A percentile compares a stretch with the other conserved stretches of the same genome.
Conservation (phyloP, 306 rosid species). For the Castanea sativa region DNA sequence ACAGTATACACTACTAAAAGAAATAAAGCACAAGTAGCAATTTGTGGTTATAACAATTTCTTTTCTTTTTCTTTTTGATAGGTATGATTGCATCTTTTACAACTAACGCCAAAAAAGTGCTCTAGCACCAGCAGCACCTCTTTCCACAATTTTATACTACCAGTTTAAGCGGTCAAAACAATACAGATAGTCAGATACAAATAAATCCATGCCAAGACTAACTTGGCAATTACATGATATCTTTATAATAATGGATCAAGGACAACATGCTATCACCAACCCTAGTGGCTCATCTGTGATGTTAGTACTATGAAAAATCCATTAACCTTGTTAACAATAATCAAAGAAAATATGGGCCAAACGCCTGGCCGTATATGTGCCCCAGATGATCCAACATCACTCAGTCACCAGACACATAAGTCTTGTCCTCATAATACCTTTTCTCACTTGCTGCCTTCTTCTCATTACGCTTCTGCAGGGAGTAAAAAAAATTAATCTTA, state of each 20-base stretch:
- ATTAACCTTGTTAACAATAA: background rate
- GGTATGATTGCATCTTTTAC: background rate
- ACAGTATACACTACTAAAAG: too few relatives aligned
- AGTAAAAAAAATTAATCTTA: background rate
- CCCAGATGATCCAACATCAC: slow-evolving; percentile 14
- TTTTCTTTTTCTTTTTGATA: too few relatives aligned
- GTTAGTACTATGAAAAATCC: slow-evolving; percentile 10
- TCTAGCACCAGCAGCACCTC: background rate
- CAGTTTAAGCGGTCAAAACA: background rate
- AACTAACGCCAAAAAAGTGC: background rate
- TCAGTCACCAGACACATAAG: slow-evolving; percentile 71
- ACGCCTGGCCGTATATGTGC: slow-evolving; percentile 9
- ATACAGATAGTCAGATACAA: background rate
- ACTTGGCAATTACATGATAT: slow-evolving; percentile 7
- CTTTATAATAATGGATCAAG: background rate
- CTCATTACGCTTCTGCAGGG: slow-evolving; percentile 75
- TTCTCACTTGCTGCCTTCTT: slow-evolving; percentile 88
- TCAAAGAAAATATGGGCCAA: background rate
- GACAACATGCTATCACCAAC: slow-evolving; percentile 6
- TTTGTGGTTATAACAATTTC: too few relatives aligned
- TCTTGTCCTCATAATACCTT: slow-evolving; percentile 71
- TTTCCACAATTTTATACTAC: slow-evolving; percentile 7
- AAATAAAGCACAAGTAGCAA: too few relatives aligned
- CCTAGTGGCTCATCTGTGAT: slow-evolving; percentile 6
- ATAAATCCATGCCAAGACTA: slow-evolving; percentile 1